Conservation (phyloP, 1,139 yeast genomes). For the Nakaseomyces sp. region DNA sequence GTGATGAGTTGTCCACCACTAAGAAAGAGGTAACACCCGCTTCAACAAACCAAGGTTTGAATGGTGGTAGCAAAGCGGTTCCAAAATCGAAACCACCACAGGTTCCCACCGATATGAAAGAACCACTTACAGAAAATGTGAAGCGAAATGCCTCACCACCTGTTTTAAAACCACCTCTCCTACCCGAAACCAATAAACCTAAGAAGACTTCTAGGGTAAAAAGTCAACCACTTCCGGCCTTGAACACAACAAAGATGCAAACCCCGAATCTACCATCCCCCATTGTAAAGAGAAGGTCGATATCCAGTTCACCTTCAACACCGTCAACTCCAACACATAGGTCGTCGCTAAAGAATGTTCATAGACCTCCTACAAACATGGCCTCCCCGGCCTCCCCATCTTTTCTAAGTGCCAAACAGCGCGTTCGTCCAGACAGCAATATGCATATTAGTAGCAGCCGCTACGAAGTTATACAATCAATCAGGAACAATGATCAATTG, state of each 20-base stretch:
- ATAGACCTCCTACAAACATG: not conserved
- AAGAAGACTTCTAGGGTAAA: slow-evolving; percentile 6
- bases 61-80: not conserved
- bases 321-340: not conserved
- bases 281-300: not conserved
- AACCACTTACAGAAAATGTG: not conserved
- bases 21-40: not conserved
- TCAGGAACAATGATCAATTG: slow-evolving; percentile 11
- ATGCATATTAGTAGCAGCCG: slow-evolving; percentile 30
- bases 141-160: not conserved
- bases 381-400: not conserved
- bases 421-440: slow-evolving; percentile 14
- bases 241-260: not conserved
- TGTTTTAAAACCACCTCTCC: not conserved
- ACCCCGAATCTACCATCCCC: not conserved
- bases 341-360: not conserved
- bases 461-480: slow-evolving; percentile 26
- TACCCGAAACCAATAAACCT: slow-evolving; percentile 7
- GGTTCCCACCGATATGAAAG: not conserved
- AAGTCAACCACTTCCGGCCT: not conserved
- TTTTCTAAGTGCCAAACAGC: not conserved
- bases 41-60: not conserved
- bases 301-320: not conserved
- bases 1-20: no score
- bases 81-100: slow-evolving; percentile 3